Percentiles rank a stretch among this genome's conserved stretches.
phyloP scores from a whole-genome alignment of 306 rosid species.

The Vigna trinervia region DNA sequence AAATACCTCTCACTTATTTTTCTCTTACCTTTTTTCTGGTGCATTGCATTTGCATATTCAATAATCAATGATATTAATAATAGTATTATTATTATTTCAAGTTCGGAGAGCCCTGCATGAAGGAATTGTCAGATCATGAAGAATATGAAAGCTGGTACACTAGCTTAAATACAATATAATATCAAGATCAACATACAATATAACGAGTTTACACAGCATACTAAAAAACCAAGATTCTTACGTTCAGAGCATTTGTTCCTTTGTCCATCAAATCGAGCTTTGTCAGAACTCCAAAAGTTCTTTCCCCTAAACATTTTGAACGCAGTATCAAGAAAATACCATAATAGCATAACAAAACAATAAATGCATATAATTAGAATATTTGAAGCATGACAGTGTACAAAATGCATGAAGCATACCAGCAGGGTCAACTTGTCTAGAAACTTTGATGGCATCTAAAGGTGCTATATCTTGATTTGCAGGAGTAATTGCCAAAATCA shows the following conservation, averaged over 20 bases:
- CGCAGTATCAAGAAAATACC: slow-evolving; percentile 29
- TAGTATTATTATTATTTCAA: too few species aligned
- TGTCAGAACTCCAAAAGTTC: slow-evolving; percentile 92
- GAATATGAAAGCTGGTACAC: too few species aligned
- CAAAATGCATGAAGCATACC: slow-evolving; percentile 51
- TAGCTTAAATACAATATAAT: too few species aligned
- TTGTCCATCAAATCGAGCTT: slow-evolving; percentile 97
- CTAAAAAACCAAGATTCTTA: slow-evolving; percentile 51
- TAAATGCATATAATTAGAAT: slow-evolving; percentile 15
- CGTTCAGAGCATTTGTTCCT: slow-evolving; percentile 90
- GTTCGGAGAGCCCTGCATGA: too few species aligned
- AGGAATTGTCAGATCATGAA: too few species aligned
- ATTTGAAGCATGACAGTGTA: slow-evolving; percentile 29
- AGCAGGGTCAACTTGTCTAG: slow-evolving; percentile 89
- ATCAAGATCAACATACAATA: slow-evolving; percentile 30
- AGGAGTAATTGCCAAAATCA: slow-evolving; percentile 90
- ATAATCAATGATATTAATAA: too few species aligned
- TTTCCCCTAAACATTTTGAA: slow-evolving; percentile 62
- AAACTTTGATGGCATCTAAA: slow-evolving; percentile 85
- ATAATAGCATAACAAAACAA: slow-evolving; percentile 14
- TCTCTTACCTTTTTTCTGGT: too few species aligned
- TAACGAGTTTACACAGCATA: slow-evolving; percentile 24
- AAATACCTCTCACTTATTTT: too few species aligned
- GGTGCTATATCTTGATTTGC: slow-evolving; percentile 96
- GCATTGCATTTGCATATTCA: too few species aligned